Percentiles rank a stretch among this genome's conserved stretches.
Evolutionary conservation across 768 basidiomycete genomes (phyloP).

Genomic region (Tubosaeta sp.): DNA sequence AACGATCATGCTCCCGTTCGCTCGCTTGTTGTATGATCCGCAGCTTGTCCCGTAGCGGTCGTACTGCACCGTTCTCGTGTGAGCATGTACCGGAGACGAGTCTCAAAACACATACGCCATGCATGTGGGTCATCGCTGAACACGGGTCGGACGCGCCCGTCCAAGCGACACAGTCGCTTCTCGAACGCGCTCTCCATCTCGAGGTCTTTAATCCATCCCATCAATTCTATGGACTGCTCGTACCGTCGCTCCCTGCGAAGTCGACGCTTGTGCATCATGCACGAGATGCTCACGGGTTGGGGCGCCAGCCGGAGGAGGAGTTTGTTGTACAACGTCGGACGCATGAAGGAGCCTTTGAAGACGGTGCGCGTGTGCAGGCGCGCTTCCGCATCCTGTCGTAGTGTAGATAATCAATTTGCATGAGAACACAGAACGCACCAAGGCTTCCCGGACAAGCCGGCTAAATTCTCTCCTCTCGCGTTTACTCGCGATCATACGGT

Average conservation of each 20-base stretch:
- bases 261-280: conserved; percentile 59
- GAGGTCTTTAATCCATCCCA: conserved; percentile 34
- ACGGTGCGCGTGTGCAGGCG: conserved; percentile 57
- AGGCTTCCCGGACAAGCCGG: conserved; percentile 43
- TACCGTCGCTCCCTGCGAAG: conserved; percentile 43
- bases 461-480: conserved; percentile 47
- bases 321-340: conserved; percentile 55
- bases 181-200: conserved; percentile 39
- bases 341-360: conserved; percentile 68
- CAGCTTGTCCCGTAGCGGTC: conserved; percentile 33
- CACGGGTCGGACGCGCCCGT: conserved; percentile 25
- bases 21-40: conserved; percentile 32
- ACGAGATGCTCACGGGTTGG: conserved; percentile 67
- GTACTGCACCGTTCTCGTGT: conserved; percentile 26
- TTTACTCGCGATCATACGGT: conserved; percentile 49
- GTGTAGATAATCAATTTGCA: neutral
- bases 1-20: conserved; percentile 40
- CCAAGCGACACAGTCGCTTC: conserved; percentile 13
- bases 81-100: neutral
- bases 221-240: conserved; percentile 30
- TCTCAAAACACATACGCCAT: conserved; percentile 18
- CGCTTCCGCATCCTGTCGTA: conserved; percentile 51
- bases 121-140: conserved; percentile 16
- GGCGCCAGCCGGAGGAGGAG: conserved; percentile 80
- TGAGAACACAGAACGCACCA: conserved; percentile 37